Conservation (phyloP, 2,329 filamentous ascomycete species). For the Ascochyta lentis region DNA sequence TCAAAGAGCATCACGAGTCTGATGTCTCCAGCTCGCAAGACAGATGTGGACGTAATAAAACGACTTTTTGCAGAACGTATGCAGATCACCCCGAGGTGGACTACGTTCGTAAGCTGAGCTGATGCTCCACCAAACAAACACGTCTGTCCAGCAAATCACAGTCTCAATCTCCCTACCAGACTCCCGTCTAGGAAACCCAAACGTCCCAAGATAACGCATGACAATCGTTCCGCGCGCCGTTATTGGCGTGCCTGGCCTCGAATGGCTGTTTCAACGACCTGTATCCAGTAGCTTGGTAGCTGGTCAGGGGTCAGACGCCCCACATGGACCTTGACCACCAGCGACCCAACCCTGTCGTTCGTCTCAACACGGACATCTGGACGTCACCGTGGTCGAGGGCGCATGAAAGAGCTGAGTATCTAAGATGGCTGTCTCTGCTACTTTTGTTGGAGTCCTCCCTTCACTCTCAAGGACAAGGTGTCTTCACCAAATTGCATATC, state of each 20-base stretch:
- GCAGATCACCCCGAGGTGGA: too few relatives aligned
- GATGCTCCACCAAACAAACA: too few relatives aligned
- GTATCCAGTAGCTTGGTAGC: constrained; percentile 13
- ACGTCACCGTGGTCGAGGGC: constrained; percentile 9
- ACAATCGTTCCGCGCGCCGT: constrained; percentile 7
- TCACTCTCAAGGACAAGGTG: not conserved
- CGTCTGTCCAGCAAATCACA: constrained; percentile 4
- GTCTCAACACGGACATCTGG: constrained; percentile 13
- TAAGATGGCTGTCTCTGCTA: not conserved
- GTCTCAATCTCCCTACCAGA: not conserved
- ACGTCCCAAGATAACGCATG: constrained; percentile 13
- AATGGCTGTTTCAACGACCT: constrained; percentile 15
- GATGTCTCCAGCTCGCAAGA: too few relatives aligned
- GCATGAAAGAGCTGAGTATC: constrained; percentile 7
- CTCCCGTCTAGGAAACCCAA: not conserved
- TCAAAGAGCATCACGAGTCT: too few relatives aligned
- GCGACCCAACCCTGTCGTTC: constrained; percentile 10
- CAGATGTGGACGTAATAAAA: too few relatives aligned
- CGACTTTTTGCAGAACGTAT: too few relatives aligned
- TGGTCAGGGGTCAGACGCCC: constrained; percentile 11
- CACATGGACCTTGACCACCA: constrained; percentile 2
- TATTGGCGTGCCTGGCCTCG: constrained; percentile 12
- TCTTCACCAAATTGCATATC: not conserved
- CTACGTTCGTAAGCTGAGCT: too few relatives aligned
- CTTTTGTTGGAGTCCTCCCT: not conserved